Evolutionary conservation across 2,329 filamentous ascomycete species (phyloP), one percentile per base, ranked within the genome.

Genomic region (Pseudocercospora crystallina): DNA sequence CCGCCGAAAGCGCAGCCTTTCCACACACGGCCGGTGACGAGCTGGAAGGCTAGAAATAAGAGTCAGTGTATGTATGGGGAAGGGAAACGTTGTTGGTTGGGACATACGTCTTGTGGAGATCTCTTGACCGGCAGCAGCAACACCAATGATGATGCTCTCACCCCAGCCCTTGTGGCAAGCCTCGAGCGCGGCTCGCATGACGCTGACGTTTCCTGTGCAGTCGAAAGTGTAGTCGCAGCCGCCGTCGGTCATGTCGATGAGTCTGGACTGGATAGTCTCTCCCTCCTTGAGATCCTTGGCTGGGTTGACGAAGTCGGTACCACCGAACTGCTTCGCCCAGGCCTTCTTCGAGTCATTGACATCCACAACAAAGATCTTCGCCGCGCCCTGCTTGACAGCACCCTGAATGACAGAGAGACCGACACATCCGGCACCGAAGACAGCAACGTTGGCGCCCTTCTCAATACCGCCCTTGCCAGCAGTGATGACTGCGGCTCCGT

Each of bases 81-180:
- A 13, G 9, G 3, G 14, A 34, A 8, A 34, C n/a, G n/a, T n/a
- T n/a, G n/a, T n/a, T n/a, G 13, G 35, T 29, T 12, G 36, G n/a
- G 34, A 84, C 89, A 80, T 79, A 95, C 90, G 91, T 72, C 92
- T 82, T 46, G 92, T 97, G 60, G 86, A 80, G 63, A 97, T 97
- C 77, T 97, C 92, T 76, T 96, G 91, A 45, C 92, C 92, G 52
- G 92, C 92, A 62, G 92, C 92, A 55, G 92, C 92, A 59, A 99
- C 94, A 73, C 94, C 94, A 66, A 99, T 99, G 72, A 99, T 84
- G 73, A 99, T 96, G 70, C 88, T 95, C 80, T 96, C 84, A 66
- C 94, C 94, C 94, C 94, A 99, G 42, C 94, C 94, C 83, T 99
- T 99, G 80, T 99, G 94, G 79, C 91, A 97, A 42, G 94, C 91